A percentile compares a stretch with the other conserved stretches of the same genome.
phyloP scores from a whole-genome alignment of 2,329 filamentous ascomycete species.

The Ophiocordyceps camponoti-leonardi region DNA sequence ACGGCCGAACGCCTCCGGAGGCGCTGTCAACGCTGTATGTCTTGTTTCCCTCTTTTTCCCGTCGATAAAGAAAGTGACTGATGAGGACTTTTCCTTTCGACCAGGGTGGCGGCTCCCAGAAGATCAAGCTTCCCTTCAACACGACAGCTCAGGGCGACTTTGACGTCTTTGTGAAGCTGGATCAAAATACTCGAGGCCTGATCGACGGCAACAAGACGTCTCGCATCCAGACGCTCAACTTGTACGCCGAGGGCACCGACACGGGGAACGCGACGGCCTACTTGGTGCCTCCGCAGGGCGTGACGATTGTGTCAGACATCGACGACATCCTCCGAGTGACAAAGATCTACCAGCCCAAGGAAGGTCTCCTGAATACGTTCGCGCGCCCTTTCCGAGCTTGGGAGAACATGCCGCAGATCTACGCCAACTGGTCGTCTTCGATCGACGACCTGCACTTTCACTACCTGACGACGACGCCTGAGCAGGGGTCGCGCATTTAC shows the following conservation, averaged over 20 bases:
- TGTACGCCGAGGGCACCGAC: constrained; percentile 45
- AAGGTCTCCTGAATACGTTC: constrained; percentile 63
- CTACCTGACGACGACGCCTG: constrained; percentile 66
- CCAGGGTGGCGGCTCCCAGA: constrained; percentile 39
- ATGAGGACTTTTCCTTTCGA: not conserved
- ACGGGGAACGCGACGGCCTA: constrained; percentile 62
- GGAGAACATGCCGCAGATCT: constrained; percentile 68
- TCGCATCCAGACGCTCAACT: constrained; percentile 48
- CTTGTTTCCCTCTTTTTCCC: not conserved
- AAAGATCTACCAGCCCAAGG: constrained; percentile 60
- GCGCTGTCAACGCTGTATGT: constrained; percentile 25
- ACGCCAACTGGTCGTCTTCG: constrained; percentile 54
- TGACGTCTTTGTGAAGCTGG: constrained; percentile 49
- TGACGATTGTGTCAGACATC: constrained; percentile 62
- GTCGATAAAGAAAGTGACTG: no score
- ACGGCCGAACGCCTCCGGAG: constrained; percentile 37
- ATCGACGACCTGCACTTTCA: constrained; percentile 60
- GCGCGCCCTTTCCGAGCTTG: constrained; percentile 52
- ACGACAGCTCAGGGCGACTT: constrained; percentile 57
- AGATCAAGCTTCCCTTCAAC: constrained; percentile 43
- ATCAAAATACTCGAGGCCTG: constrained; percentile 37
- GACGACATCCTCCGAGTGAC: constrained; percentile 69
- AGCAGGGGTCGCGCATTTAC: constrained; percentile 61
- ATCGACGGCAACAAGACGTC: constrained; percentile 46
- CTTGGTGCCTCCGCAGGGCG: constrained; percentile 50